These are phyloP conservation scores for Baorangia bicolor DNA, from an alignment of 768 basidiomycete species.

Conservation along the genomic window DNA sequence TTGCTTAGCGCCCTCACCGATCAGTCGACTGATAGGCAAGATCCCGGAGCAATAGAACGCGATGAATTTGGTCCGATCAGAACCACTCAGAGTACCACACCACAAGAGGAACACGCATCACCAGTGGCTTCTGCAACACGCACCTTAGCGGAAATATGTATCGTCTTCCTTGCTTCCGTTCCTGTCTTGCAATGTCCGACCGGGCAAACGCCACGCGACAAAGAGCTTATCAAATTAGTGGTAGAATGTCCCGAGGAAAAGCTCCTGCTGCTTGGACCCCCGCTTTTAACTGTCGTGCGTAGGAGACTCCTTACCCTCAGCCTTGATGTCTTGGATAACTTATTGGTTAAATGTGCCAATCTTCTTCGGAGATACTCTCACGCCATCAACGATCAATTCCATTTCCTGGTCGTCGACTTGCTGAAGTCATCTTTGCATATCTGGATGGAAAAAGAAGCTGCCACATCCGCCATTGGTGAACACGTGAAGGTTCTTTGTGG, in stretches of 20 bases:
- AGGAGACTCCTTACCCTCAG: constrained; percentile 54
- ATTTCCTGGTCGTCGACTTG: constrained; percentile 55
- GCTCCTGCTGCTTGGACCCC: constrained; percentile 57
- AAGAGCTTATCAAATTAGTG: constrained; percentile 55
- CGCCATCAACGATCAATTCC: constrained; percentile 50
- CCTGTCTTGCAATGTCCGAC: constrained; percentile 61
- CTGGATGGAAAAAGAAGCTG: constrained; percentile 46
- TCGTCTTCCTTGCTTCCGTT: constrained; percentile 60
- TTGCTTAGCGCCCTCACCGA: constrained; percentile 40
- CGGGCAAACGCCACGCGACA: constrained; percentile 60
- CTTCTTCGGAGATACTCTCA: constrained; percentile 56
- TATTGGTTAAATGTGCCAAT: constrained; percentile 54
- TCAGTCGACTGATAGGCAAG: constrained; percentile 18
- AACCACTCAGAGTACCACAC: constrained; percentile 35
- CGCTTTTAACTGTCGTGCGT: constrained; percentile 56
- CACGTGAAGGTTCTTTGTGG: constrained; percentile 49
- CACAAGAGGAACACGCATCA: constrained; percentile 30
- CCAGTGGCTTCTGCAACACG: constrained; percentile 29
- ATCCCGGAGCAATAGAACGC: constrained; percentile 39
- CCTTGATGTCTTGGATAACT: constrained; percentile 45
- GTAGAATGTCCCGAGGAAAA: constrained; percentile 48
- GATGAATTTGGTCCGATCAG: constrained; percentile 61
- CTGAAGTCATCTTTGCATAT: constrained; percentile 61
- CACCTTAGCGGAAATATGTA: constrained; percentile 49
- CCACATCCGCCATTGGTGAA: constrained; percentile 37